Evolutionary conservation across 257 asterid genomes (phyloP), one percentile per base, ranked within the genome.

Genomic region (Verbena officinalis): DNA sequence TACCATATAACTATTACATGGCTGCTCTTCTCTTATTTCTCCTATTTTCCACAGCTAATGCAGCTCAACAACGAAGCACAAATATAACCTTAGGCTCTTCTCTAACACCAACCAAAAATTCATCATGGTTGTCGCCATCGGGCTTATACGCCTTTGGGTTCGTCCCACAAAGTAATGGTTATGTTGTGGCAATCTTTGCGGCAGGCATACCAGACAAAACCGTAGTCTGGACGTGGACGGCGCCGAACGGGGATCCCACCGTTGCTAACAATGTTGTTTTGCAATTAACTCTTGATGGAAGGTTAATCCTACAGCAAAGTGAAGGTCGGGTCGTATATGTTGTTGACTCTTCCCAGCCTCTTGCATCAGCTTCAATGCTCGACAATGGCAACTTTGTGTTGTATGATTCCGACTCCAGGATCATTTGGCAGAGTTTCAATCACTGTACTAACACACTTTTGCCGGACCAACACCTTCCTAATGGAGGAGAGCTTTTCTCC

Each of bases 391-490:
- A 86, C 67, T 81, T 83, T 20, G 88, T 81, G 33, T 67, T 86
- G 16, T 82, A 80, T 36, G 5, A 55, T 56, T 59, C 73, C 5
- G 23, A 19, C 15, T 36, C 36, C 2, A 33, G 13, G 8, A 21
- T 74, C 16, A 59, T 64, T 2, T 84, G 95, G 95, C 87, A 72
- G 74, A 86, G 89, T 74, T 81, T 79, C 21, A 83, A 75, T 15
- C 0, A 68, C 59, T 88, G 85, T 1, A 83, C 86, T 0, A 59
- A 81, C 67, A 69, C 87, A 0, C 73, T 86, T 19, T 63, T 84
- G 50, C 75, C 81, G 0, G 79, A 78, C 0, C 89, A 82, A 59
- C 64, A 50, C 9, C 75, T 86, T 0, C 1, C 8, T 3, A 62
- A 63, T 0, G 67, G 42, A 0, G 5, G 12, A 11, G 50, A 60